A percentile compares a stretch with the other conserved stretches of the same genome.
These are phyloP conservation scores for Scopulariopsis brevicaulis DNA, from an alignment of 2,329 filamentous ascomycete genomes.

Conservation along the genomic window DNA sequence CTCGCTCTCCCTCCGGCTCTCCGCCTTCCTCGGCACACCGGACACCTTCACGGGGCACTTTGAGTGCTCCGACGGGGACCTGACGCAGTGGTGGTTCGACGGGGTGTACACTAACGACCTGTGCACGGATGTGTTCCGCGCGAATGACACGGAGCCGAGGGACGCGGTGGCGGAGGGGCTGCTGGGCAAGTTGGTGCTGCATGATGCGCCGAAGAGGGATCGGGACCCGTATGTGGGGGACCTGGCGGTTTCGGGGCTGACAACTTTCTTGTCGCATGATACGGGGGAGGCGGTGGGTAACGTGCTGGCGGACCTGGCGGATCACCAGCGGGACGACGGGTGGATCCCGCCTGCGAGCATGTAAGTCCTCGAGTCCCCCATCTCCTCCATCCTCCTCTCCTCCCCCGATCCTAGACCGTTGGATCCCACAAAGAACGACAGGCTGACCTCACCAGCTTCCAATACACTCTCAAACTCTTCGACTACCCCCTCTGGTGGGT, in stretches of 20 bases:
- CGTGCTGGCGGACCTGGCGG: conserved; percentile 34
- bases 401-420: neutral
- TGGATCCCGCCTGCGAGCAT: conserved; percentile 45
- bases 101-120: conserved; percentile 40
- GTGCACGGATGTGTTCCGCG: conserved; percentile 30
- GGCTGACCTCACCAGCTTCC: neutral
- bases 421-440: neutral
- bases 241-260: conserved; percentile 34
- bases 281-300: conserved; percentile 26
- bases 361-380: conserved; percentile 14
- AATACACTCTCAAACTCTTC: conserved; percentile 33
- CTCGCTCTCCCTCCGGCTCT: conserved; percentile 27
- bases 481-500: conserved; percentile 45
- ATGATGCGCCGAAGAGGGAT: conserved; percentile 39
- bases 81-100: conserved; percentile 42
- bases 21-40: conserved; percentile 31
- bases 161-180: conserved; percentile 28
- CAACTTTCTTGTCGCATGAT: conserved; percentile 34
- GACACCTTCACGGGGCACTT: conserved; percentile 39
- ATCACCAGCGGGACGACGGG: conserved; percentile 35
- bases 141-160: conserved; percentile 36
- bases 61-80: conserved; percentile 34
- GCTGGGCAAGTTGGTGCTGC: conserved; percentile 31
- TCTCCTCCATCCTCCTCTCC: neutral
- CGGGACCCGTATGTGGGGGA: conserved; percentile 42